Percentiles rank a stretch among this genome's conserved stretches.
Conservation (phyloP, 371 early-diverging fungal genomes). For the Zancudomyces culisetae region DNA sequence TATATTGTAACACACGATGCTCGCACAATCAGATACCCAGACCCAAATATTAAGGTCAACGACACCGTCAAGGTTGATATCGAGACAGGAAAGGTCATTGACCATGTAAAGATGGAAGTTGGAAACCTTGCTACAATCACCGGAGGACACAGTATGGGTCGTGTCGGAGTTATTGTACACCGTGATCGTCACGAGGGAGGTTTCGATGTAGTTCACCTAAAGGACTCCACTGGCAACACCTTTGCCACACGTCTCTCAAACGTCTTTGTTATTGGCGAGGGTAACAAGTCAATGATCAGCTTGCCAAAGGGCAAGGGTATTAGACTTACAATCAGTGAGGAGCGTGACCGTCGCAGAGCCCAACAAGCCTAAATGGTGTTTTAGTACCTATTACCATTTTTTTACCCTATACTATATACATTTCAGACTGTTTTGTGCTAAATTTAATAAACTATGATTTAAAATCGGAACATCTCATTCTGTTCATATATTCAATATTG, state of each 20-base stretch:
- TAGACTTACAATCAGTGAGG: conserved; percentile 93
- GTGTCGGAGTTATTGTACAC: conserved; percentile 95
- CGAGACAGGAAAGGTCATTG: conserved; percentile 81
- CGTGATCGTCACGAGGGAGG: conserved; percentile 96
- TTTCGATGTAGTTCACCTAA: conserved; percentile 88
- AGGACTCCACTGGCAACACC: conserved; percentile 69
- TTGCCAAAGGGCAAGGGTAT: conserved; percentile 96
- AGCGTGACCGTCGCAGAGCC: conserved; percentile 72
- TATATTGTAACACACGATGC: conserved; percentile 98
- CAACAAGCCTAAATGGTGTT: neutral
- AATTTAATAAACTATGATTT: too few species aligned
- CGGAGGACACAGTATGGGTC: conserved; percentile 98
- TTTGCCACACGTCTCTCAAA: conserved; percentile 85
- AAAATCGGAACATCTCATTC: too few species aligned
- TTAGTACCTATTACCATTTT: too few species aligned
- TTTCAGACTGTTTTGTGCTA: too few species aligned
- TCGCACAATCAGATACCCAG: conserved; percentile 98
- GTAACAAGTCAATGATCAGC: conserved; percentile 60
- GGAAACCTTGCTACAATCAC: conserved; percentile 95
- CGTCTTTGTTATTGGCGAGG: conserved; percentile 86
- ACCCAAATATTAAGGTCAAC: conserved; percentile 96
- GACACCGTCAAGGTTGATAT: conserved; percentile 97
- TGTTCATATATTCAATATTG: too few species aligned
- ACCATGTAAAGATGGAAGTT: conserved; percentile 86
- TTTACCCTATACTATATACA: too few species aligned